Evolutionary conservation across 768 basidiomycete species (phyloP), one percentile per base, ranked within the genome.

Genomic region (Podaxis sp.): DNA sequence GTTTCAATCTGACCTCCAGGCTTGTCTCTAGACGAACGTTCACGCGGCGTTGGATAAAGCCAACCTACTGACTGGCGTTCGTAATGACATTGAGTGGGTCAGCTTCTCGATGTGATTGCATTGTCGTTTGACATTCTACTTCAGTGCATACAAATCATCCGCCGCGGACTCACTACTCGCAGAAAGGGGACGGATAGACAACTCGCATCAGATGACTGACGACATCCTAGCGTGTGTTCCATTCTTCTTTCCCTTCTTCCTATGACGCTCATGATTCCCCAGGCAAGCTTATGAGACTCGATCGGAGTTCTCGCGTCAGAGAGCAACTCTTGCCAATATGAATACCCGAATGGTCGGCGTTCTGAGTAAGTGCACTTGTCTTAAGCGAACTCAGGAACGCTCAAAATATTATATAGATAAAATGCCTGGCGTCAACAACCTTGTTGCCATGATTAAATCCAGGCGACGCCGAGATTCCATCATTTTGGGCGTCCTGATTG

Each of bases 201-300:
- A 87, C 66, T 94, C 91, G 24, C 96, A 98, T 76, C 80, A 85
- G 61, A 98, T 98, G 96, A 91, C 93, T 19, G 96, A 98, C 70
- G 90, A 91, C 46, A 82, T 96, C 37, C 80, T 99, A 25, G 85
- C 90, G 95, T 96, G 70, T 63, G 91, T 73, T 15, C 15, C 24
- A 25, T 15, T 40, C 11, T 29, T 40, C 22, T 57, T 33, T 27
- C 9, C 53, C 22, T 36, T 47, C 47, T 41, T 24, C 47, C 58
- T 22, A 55, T 60, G 33, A 58, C 41, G 38, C 51, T 63, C 54
- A 47, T 36, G 37, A 57, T 61, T 59, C 63, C 25, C 15, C 72
- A 98, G 95, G 49, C 97, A 98, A 86, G 97, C 96, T 29, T 96
- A 98, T 70, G 97, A 94, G 71, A 98, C 96, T 2, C 88, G 97